Percentiles rank a stretch among this genome's conserved stretches.
phyloP scores from a whole-genome alignment of 768 basidiomycete genomes.

The Pisolithus microcarpus region DNA sequence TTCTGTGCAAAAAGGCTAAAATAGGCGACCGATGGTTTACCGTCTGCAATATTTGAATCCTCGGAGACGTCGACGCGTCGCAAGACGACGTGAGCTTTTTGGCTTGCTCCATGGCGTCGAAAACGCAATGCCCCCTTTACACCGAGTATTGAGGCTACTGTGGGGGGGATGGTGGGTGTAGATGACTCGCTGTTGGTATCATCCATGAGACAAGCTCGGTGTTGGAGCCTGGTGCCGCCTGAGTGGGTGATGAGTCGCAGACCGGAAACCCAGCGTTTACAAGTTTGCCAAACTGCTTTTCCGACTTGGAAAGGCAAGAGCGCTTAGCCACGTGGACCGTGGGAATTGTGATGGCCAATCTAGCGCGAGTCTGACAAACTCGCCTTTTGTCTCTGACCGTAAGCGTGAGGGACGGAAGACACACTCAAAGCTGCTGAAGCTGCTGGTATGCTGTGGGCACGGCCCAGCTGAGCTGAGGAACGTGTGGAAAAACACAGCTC shows the following conservation, averaged over 20 bases:
- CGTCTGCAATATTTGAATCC: slow-evolving; percentile 37
- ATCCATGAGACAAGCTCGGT: slow-evolving; percentile 24
- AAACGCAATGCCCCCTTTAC: slow-evolving; percentile 57
- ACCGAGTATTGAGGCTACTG: slow-evolving; percentile 51
- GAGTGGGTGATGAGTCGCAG: slow-evolving; percentile 2
- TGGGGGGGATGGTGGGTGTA: slow-evolving; percentile 19
- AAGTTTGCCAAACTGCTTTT: slow-evolving; percentile 3
- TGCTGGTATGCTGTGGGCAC: too few species aligned
- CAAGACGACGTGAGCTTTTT: slow-evolving; percentile 63
- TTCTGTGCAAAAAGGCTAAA: slow-evolving; percentile 65
- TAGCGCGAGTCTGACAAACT: not conserved
- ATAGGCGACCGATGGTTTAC: slow-evolving; percentile 36
- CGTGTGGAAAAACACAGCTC: too few species aligned
- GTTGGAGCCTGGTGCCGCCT: slow-evolving; percentile 10
- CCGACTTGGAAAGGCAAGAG: slow-evolving; percentile 8
- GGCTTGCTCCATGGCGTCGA: slow-evolving; percentile 56
- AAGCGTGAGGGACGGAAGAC: too few species aligned
- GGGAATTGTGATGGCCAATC: not conserved
- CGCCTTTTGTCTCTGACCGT: not conserved
- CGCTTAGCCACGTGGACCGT: slow-evolving; percentile 17
- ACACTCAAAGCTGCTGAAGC: too few species aligned
- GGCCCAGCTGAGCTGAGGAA: too few species aligned
- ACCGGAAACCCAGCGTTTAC: slow-evolving; percentile 5
- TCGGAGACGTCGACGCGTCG: slow-evolving; percentile 50
- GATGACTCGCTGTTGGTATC: slow-evolving; percentile 34